phyloP scores from a whole-genome alignment of 2,329 filamentous ascomycete genomes.

The Colletotrichum euphorbiae region DNA sequence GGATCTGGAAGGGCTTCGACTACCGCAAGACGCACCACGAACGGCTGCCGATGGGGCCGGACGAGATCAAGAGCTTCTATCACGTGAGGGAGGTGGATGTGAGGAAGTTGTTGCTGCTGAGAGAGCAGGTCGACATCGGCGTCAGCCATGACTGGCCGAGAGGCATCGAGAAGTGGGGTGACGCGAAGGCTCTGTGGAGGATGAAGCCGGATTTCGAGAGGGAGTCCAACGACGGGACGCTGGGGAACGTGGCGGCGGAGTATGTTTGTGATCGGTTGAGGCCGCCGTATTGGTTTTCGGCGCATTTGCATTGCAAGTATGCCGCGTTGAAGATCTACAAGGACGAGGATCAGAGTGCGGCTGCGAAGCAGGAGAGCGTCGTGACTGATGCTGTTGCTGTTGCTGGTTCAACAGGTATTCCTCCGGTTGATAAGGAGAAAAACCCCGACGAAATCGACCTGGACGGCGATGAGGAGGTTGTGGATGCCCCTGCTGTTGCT shows the following conservation, averaged over 20 bases:
- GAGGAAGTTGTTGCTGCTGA: slow-evolving; percentile 86
- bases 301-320: slow-evolving; percentile 92
- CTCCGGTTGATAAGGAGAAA: not conserved
- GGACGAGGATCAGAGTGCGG: slow-evolving; percentile 47
- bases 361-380: not conserved
- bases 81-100: slow-evolving; percentile 91
- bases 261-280: slow-evolving; percentile 84
- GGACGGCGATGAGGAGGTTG: slow-evolving; percentile 32
- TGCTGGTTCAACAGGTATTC: slow-evolving; percentile 10
- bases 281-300: slow-evolving; percentile 91
- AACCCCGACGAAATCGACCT: slow-evolving; percentile 41
- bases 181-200: slow-evolving; percentile 74
- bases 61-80: slow-evolving; percentile 85
- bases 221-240: slow-evolving; percentile 79
- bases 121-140: slow-evolving; percentile 90
- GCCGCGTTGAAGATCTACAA: slow-evolving; percentile 73
- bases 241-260: slow-evolving; percentile 85
- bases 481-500: not conserved
- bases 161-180: slow-evolving; percentile 81
- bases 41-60: slow-evolving; percentile 82
- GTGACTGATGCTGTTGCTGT: not conserved
- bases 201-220: slow-evolving; percentile 80
- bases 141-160: slow-evolving; percentile 97
- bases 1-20: slow-evolving; percentile 94
- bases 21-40: slow-evolving; percentile 88